Evolutionary conservation across 139 green algal species (phyloP).

Genomic region (Dunaliella primolecta): DNA sequence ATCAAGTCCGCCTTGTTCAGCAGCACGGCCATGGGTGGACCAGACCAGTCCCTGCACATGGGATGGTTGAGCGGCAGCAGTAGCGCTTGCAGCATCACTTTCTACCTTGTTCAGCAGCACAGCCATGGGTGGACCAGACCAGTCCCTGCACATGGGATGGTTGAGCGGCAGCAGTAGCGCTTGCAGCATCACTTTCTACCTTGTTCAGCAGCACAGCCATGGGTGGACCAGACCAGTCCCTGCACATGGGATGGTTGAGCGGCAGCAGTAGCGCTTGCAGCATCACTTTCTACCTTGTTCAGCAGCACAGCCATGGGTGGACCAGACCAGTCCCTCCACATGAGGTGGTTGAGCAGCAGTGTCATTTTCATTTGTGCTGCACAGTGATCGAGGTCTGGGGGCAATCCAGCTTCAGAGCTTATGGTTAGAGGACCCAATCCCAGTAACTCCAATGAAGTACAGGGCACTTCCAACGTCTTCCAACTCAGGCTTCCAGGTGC

Average conservation of each 20-base stretch:
- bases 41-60: conserved; percentile 33
- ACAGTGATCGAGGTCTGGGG: too few species aligned
- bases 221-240: conserved; percentile 55
- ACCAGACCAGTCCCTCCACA: conserved; percentile 37
- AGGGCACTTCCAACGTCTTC: too few species aligned
- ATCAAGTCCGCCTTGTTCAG: conserved; percentile 84
- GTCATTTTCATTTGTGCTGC: too few species aligned
- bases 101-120: conserved; percentile 89
- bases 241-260: not conserved
- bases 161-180: not conserved
- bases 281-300: too few species aligned
- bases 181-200: too few species aligned
- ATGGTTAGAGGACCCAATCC: too few species aligned
- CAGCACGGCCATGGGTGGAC: conserved; percentile 75
- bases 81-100: too few species aligned
- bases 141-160: conserved; percentile 13
- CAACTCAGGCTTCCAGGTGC: too few species aligned
- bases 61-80: not conserved
- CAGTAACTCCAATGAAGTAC: too few species aligned
- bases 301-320: conserved; percentile 79
- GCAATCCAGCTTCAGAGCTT: too few species aligned
- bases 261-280: too few species aligned
- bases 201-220: conserved; percentile 87
- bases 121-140: conserved; percentile 67
- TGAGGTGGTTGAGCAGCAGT: not conserved